Percentiles rank a stretch among this genome's conserved stretches.
phyloP scores from a whole-genome alignment of 441 rosid genomes.

The Capsella rubella region DNA sequence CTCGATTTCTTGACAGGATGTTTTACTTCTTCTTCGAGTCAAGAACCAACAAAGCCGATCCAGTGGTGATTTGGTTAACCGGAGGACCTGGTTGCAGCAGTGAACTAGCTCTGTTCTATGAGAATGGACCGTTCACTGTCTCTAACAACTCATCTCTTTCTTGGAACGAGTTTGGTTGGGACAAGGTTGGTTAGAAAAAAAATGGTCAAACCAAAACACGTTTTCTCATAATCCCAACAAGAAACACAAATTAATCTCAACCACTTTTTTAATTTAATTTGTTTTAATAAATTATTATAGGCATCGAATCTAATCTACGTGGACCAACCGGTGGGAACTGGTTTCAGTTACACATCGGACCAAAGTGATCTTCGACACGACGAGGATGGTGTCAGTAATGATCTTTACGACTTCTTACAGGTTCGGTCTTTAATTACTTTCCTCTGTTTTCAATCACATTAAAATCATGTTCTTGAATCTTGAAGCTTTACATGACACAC shows the following conservation, averaged over 20 bases:
- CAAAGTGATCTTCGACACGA: constrained; percentile 62
- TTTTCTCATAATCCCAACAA: constrained; percentile 23
- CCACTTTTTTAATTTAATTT: constrained; percentile 1
- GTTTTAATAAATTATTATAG: not conserved
- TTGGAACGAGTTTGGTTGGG: constrained; percentile 96
- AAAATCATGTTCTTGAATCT: constrained; percentile 22
- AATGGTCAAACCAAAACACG: constrained; percentile 37
- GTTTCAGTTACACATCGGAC: constrained; percentile 77
- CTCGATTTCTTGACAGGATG: constrained; percentile 61
- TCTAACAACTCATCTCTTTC: constrained; percentile 64
- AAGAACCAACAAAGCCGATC: constrained; percentile 62
- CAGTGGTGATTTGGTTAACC: constrained; percentile 91
- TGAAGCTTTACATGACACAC: not conserved
- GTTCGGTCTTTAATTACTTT: constrained; percentile 40
- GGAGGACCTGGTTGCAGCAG: constrained; percentile 98
- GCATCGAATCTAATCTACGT: constrained; percentile 55
- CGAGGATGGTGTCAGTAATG: constrained; percentile 82
- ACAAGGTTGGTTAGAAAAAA: constrained; percentile 60
- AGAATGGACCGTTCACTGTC: constrained; percentile 85
- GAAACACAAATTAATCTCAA: constrained; percentile 37
- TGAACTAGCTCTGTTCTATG: constrained; percentile 85
- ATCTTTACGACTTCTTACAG: constrained; percentile 87
- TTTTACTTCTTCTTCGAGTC: constrained; percentile 90
- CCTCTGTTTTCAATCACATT: not conserved
- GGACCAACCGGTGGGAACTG: constrained; percentile 87